Evolutionary conservation across 352 stramenopile genomes (phyloP), one percentile per base, ranked within the genome.

Genomic region (Peronospora belbahrii): DNA sequence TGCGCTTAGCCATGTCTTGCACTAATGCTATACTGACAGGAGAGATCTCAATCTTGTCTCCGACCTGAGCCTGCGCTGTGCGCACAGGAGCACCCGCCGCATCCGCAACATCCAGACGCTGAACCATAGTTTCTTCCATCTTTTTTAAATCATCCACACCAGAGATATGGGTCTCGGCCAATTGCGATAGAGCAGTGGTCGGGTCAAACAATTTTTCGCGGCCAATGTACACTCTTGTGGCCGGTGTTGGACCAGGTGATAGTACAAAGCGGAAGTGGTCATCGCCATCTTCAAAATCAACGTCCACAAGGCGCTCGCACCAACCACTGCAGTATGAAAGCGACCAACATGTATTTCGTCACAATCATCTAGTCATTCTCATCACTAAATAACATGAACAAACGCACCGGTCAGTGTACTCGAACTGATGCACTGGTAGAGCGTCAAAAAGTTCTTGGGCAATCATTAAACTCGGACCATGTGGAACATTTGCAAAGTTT

Each of bases 361-460:
- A 42, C 23, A 36, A 35, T 4, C 32, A 30, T 42, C 24, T 25
- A 58, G 28, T 8, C 17, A 46, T 14, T 25, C 1, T 7, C 4
- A 15, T 14, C 3, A 31, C 27, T 17, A 4, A n/a, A 33, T 4
- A 1, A 10, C 6, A 31, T 6, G 13, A n/a, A n/a, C 6, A 25
- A 23, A 44, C 65, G 41, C 65, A 86, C 78, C 56, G 70, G 14
- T 84, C 59, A 3, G 91, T 97, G 65, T 96, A 96, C 73, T 98
- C 79, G 64, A 98, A 98, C 51, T 93, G 82, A 63, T 98, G 91
- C 20, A 97, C 83, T 0, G 94, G 93, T 35, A 98, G 59, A 17
- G 93, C 93, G 57, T 98, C 93, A 57, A 98, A 85, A 32, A 98
- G 83, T 54, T 98, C 94, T 76, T 97, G 91, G 17, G 85, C 83